Conservation (phyloP, 345 rosid genomes). For the Erysimum cheiranthoides region DNA sequence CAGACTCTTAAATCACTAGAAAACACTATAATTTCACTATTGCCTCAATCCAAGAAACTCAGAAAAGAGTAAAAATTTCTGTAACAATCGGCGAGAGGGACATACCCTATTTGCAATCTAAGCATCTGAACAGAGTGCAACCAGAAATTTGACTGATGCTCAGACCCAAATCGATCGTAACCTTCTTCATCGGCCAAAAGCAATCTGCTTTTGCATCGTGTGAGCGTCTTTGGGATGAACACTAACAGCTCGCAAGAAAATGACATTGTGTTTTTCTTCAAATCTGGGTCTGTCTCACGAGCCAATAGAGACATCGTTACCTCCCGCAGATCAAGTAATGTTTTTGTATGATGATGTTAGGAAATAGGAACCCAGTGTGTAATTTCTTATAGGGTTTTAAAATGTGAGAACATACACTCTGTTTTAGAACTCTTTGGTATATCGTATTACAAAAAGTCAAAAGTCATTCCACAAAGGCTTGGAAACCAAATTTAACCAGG, state of each 20-base stretch:
- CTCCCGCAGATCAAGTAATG: background rate
- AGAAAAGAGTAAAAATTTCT: background rate
- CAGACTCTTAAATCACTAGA: background rate
- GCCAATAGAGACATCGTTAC: background rate
- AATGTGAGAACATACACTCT: slow-evolving; percentile 13
- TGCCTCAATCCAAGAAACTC: background rate
- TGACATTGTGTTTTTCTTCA: background rate
- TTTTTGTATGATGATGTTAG: background rate
- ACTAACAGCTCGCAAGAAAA: too few species aligned
- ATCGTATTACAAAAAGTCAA: background rate
- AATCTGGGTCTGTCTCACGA: background rate
- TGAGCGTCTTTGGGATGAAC: background rate
- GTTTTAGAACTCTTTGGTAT: background rate
- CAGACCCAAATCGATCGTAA: too few species aligned
- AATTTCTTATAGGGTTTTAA: background rate
- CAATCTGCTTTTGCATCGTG: background rate
- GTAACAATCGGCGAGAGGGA: too few species aligned
- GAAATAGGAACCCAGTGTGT: background rate
- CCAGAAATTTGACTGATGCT: too few species aligned
- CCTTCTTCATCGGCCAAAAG: background rate
- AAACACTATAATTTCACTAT: background rate
- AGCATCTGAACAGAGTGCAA: too few species aligned
- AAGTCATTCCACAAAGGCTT: background rate
- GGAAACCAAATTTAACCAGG: background rate
- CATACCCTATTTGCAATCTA: too few species aligned